Conservation (phyloP, 768 basidiomycete species). For the Russula virescens region DNA sequence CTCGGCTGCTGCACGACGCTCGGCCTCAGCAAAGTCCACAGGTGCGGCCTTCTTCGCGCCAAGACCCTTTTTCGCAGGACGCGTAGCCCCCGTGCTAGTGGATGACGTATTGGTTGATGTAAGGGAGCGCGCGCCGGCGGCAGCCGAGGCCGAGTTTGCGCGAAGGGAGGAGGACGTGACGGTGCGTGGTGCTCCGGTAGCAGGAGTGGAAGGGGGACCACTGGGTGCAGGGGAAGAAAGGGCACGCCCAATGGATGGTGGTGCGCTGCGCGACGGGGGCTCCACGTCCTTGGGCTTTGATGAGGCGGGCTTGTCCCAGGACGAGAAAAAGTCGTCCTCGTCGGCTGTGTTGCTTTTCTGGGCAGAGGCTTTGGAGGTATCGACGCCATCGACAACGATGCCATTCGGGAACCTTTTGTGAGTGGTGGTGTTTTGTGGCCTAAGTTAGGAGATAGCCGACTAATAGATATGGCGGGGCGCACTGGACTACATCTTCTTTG, state of each 20-base stretch:
- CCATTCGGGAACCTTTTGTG: slow-evolving; percentile 62
- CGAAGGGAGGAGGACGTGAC: slow-evolving; percentile 60
- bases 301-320: slow-evolving; percentile 81
- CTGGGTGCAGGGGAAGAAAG: slow-evolving; percentile 12
- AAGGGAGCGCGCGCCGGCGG: slow-evolving; percentile 41
- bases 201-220: slow-evolving; percentile 27
- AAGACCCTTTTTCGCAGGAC: slow-evolving; percentile 66
- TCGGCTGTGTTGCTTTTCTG: slow-evolving; percentile 31
- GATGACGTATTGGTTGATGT: slow-evolving; percentile 33
- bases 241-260: slow-evolving; percentile 16
- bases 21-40: slow-evolving; percentile 93
- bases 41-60: slow-evolving; percentile 84
- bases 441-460: slow-evolving; percentile 2
- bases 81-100: slow-evolving; percentile 40
- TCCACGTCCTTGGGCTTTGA: slow-evolving; percentile 32
- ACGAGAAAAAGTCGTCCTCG: slow-evolving; percentile 94
- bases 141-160: slow-evolving; percentile 39
- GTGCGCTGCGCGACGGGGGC: slow-evolving; percentile 19
- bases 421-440: not conserved
- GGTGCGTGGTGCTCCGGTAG: slow-evolving; percentile 49
- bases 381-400: slow-evolving; percentile 79
- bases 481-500: slow-evolving; percentile 69
- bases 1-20: slow-evolving; percentile 84
- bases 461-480: slow-evolving; percentile 26
- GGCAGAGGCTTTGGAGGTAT: slow-evolving; percentile 36